Conservation (phyloP, 2,329 filamentous ascomycete species). For the Botrytis byssoidea region DNA sequence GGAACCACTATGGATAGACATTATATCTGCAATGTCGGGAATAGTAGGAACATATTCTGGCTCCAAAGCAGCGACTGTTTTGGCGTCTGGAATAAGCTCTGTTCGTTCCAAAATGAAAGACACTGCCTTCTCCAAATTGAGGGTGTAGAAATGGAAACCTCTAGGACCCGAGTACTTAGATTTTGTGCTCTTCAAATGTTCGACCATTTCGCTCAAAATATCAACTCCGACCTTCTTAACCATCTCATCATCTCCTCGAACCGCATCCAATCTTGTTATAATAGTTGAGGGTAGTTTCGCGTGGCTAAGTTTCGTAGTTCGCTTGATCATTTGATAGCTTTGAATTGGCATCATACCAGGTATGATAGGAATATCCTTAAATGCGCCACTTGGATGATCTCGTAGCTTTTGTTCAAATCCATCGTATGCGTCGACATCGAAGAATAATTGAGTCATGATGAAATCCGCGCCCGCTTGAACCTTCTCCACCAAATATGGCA, state of each 20-base stretch:
- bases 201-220: conserved; percentile 80
- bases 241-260: conserved; percentile 76
- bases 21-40: conserved; percentile 22
- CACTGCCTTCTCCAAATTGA: conserved; percentile 95
- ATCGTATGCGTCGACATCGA: conserved; percentile 80
- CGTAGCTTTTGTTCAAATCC: conserved; percentile 75
- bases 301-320: conserved; percentile 92
- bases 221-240: conserved; percentile 79
- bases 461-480: conserved; percentile 90
- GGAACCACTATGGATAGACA: conserved; percentile 34
- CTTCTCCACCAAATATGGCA: conserved; percentile 90
- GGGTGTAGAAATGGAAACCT: conserved; percentile 96
- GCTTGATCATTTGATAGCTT: conserved; percentile 91
- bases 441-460: conserved; percentile 98
- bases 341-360: conserved; percentile 97
- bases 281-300: conserved; percentile 74
- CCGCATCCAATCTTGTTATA: conserved; percentile 66
- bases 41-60: conserved; percentile 45
- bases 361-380: conserved; percentile 85
- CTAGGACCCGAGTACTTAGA: conserved; percentile 56
- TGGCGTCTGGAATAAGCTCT: conserved; percentile 69
- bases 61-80: conserved; percentile 41
- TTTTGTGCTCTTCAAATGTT: conserved; percentile 67
- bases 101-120: conserved; percentile 87
- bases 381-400: conserved; percentile 78